Conservation (phyloP, 768 basidiomycete genomes). For the Hydnomerulius pinastri region DNA sequence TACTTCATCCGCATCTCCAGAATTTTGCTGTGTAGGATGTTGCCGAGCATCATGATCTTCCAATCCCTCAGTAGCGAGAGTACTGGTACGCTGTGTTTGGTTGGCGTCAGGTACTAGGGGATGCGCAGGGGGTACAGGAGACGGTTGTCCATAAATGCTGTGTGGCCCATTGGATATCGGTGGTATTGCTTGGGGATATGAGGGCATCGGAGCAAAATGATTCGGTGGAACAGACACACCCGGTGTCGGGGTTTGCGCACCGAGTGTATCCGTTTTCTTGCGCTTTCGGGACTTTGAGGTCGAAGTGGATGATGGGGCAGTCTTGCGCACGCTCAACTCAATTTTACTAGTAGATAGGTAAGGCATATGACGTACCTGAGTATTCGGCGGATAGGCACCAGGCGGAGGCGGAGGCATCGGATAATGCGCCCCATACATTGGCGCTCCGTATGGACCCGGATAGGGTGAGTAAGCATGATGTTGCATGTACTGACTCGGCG, state of each 20-base stretch:
- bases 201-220: background rate
- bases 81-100: background rate
- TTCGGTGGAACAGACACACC: background rate
- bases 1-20: background rate
- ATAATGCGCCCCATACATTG: background rate
- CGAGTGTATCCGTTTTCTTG: background rate
- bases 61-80: background rate
- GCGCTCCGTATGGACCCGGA: constrained; percentile 3
- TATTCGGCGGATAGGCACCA: background rate
- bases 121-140: background rate
- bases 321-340: background rate
- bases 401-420: background rate
- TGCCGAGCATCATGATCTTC: background rate
- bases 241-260: background rate
- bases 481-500: constrained; percentile 16
- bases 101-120: background rate
- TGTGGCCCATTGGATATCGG: background rate
- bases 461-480: constrained; percentile 6
- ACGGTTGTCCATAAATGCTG: background rate
- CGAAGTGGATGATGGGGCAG: background rate
- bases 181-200: too few species aligned
- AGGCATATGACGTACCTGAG: background rate
- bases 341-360: background rate
- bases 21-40: background rate
- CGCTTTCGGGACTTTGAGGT: background rate